A percentile compares a stretch with the other conserved stretches of the same genome.
phyloP scores from a whole-genome alignment of 1,284 basidiomycete genomes.

The Cryptococcus floricola region DNA sequence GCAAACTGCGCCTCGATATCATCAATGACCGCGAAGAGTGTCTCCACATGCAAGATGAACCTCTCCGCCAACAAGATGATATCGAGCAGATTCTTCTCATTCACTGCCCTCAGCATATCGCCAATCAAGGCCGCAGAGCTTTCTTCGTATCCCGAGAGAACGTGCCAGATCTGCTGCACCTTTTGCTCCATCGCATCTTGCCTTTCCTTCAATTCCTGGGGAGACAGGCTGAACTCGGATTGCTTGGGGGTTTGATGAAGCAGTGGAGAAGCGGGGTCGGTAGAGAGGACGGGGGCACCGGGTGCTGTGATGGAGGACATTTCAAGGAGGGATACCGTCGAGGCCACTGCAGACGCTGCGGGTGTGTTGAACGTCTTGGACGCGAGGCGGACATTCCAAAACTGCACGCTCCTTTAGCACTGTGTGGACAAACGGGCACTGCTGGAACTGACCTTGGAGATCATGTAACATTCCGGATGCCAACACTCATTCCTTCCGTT shows the following conservation, averaged over 20 bases:
- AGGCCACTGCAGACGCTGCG: slow-evolving; percentile 56
- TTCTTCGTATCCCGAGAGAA: slow-evolving; percentile 96
- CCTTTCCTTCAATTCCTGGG: slow-evolving; percentile 80
- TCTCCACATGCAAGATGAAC: slow-evolving; percentile 97
- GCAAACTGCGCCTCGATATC: slow-evolving; percentile 89
- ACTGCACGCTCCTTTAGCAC: slow-evolving; percentile 54
- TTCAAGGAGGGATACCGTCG: slow-evolving; percentile 42
- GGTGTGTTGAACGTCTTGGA: slow-evolving; percentile 57
- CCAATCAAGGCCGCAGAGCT: slow-evolving; percentile 98
- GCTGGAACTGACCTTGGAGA: slow-evolving; percentile 72
- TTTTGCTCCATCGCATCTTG: slow-evolving; percentile 95
- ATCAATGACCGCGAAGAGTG: slow-evolving; percentile 94
- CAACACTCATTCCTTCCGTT: slow-evolving; percentile 98
- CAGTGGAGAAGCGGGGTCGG: slow-evolving; percentile 8
- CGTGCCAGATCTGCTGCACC: slow-evolving; percentile 99
- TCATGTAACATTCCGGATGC: slow-evolving; percentile 99
- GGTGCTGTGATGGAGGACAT: slow-evolving; percentile 28
- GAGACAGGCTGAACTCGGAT: slow-evolving; percentile 60
- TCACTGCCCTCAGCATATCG: slow-evolving; percentile 96
- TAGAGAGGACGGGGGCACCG: slow-evolving; percentile 14
- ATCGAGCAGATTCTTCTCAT: slow-evolving; percentile 91
- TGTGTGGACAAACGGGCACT: neutral
- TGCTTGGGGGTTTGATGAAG: slow-evolving; percentile 5
- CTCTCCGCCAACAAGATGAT: slow-evolving; percentile 97
- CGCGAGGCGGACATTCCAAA: slow-evolving; percentile 98